Base-by-base conservation (phyloP, 148 eudicot genomes). In the Rheum nobile region DNA sequence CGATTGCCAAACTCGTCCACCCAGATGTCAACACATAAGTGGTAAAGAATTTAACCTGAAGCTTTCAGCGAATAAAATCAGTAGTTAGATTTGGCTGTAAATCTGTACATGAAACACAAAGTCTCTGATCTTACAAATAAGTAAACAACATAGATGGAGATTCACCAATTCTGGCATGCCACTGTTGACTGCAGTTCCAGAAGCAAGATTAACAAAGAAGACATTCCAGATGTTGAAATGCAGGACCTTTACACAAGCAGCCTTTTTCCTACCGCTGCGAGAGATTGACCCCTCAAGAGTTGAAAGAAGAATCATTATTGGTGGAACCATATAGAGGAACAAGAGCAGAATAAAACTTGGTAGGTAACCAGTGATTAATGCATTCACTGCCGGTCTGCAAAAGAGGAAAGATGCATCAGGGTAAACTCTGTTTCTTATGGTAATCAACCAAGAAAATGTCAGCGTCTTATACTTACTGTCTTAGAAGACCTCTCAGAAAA, bases 11-110 rank as follows among this genome's bases (percentile, higher is more conserved):
- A 83, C 99, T 88, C 54, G 96, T 91, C 99, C 97, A 96, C 43
- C 99, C 99, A 75, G 99, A 90, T 72, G 99, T 92, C 82, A 96
- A 72, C 34, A 90, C 91, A 43, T 96, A 96, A 17, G 95, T 85
- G 86, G 90, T 86, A 76, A 92, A 92, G 82, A 88, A 96, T 76
- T 88, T 80, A 63, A 88, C 92, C 99, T 96, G 96, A 78, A 80
- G 75, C 76, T 52, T 22, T 6, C 8, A 7, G 4, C 16, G 3
- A 7, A n/a, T 2, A 37, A 37, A 37, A 2, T 41, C 43, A 41
- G 43, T 5, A 9, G 43, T 41, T 41, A 41, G 43, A 6, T 41
- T n/a, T 41, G 10, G 10, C 6, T 41, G 11, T 9, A 41, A 41
- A 41, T 41, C 8, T 5, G 43, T 41, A 59, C 46, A 67, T 6